Conservation (phyloP, 371 early-diverging fungal genomes). For the Mortierella sp. region DNA sequence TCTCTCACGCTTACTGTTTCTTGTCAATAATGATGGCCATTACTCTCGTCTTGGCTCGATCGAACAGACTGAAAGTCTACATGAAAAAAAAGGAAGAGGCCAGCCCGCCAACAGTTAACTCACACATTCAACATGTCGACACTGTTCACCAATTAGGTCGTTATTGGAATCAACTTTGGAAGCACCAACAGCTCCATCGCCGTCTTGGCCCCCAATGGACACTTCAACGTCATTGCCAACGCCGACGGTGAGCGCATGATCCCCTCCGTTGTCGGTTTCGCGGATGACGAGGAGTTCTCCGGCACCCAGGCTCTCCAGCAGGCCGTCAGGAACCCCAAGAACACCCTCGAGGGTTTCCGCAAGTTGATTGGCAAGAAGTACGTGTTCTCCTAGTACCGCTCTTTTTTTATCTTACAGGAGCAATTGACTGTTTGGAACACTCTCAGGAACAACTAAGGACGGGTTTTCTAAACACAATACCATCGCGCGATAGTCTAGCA, state of each 20-base stretch:
- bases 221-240: conserved; percentile 95
- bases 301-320: conserved; percentile 96
- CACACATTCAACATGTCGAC: neutral
- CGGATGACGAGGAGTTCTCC: conserved; percentile 92
- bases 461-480: no score
- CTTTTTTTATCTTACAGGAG: neutral
- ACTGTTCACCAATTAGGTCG: conserved; percentile 38
- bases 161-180: conserved; percentile 94
- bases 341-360: conserved; percentile 90
- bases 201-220: conserved; percentile 89
- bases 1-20: neutral
- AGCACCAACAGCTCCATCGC: conserved; percentile 92
- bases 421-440: neutral
- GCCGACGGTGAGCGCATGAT: conserved; percentile 98
- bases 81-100: neutral
- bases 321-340: conserved; percentile 89
- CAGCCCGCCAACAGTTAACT: neutral
- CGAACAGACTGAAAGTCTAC: conserved; percentile 3
- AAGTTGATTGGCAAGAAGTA: conserved; percentile 87
- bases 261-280: conserved; percentile 93
- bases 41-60: neutral
- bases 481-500: neutral
- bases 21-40: neutral
- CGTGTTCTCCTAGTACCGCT: conserved; percentile 12
- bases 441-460: neutral